A percentile compares a stretch with the other conserved stretches of the same genome.
Conservation (phyloP, 768 basidiomycete genomes). For the Kwoniella botswanensis region DNA sequence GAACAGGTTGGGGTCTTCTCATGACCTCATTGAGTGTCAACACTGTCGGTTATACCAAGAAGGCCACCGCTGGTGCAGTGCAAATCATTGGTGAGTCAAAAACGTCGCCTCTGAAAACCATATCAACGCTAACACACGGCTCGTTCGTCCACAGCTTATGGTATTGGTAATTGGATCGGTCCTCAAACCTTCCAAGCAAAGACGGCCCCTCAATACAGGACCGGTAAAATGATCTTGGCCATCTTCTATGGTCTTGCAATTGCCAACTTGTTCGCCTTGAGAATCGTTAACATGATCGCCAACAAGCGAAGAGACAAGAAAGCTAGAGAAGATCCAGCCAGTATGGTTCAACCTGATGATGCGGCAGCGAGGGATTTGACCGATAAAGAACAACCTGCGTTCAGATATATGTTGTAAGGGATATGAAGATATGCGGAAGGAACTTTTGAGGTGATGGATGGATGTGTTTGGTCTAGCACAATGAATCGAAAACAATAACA, state of each 20-base stretch:
- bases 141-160: conserved; percentile 24
- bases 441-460: not conserved
- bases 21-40: conserved; percentile 33
- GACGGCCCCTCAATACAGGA: conserved; percentile 28
- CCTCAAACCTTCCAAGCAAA: conserved; percentile 34
- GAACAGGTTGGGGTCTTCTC: conserved; percentile 33
- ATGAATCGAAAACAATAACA: too few relatives aligned
- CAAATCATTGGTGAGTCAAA: conserved; percentile 30
- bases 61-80: conserved; percentile 31
- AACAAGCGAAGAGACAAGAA: conserved; percentile 35
- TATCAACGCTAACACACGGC: conserved; percentile 26
- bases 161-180: conserved; percentile 32
- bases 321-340: conserved; percentile 6
- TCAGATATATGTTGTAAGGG: conserved; percentile 34
- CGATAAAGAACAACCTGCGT: conserved; percentile 34
- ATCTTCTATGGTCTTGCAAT: conserved; percentile 36
- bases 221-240: conserved; percentile 21
- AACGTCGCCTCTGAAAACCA: not conserved
- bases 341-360: conserved; percentile 27
- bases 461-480: not conserved
- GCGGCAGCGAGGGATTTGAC: conserved; percentile 32
- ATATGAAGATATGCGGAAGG: not conserved
- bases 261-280: conserved; percentile 20
- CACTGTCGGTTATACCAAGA: conserved; percentile 37
- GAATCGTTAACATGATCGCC: conserved; percentile 29